Evolutionary conservation across 208 protist species (phyloP).

Genomic region (Strigomonas oncopelti): DNA sequence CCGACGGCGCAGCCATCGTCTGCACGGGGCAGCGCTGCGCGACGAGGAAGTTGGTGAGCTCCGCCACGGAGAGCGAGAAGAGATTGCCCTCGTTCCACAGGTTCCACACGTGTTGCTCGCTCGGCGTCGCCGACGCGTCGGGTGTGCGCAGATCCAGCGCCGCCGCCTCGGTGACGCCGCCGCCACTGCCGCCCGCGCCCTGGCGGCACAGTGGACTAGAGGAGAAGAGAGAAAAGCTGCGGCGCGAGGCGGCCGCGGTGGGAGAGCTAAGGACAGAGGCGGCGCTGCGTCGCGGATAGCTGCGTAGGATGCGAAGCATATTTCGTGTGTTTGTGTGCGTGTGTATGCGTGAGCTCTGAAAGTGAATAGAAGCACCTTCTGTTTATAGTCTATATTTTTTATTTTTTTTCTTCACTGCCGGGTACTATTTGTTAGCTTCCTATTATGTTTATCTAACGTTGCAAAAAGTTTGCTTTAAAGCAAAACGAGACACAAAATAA

Average conservation of each 20-base stretch:
- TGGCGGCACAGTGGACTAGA: neutral
- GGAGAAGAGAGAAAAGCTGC: neutral
- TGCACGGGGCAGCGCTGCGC: slow-evolving; percentile 8
- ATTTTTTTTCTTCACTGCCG: too few species aligned
- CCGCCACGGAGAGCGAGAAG: slow-evolving; percentile 78
- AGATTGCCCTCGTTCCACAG: slow-evolving; percentile 91
- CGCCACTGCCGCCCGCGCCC: neutral
- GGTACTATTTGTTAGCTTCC: too few species aligned
- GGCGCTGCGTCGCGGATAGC: too few species aligned
- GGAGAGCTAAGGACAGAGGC: too few species aligned
- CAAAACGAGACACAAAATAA: neutral
- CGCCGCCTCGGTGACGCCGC: neutral
- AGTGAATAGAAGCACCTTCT: too few species aligned
- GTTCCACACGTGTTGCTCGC: slow-evolving; percentile 70
- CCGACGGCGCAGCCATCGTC: too few species aligned
- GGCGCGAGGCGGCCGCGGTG: neutral
- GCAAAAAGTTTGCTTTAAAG: neutral
- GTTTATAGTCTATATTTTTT: too few species aligned
- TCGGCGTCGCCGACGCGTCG: slow-evolving; percentile 18
- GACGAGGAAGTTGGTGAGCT: slow-evolving; percentile 76
- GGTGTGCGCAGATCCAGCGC: neutral
- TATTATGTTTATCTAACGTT: too few species aligned
- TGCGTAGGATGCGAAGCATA: too few species aligned
- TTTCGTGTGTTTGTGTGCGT: too few species aligned
- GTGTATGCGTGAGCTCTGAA: too few species aligned